These are phyloP conservation scores for Ophiostoma ips DNA, from an alignment of 2,329 filamentous ascomycete species.

Conservation along the genomic window DNA sequence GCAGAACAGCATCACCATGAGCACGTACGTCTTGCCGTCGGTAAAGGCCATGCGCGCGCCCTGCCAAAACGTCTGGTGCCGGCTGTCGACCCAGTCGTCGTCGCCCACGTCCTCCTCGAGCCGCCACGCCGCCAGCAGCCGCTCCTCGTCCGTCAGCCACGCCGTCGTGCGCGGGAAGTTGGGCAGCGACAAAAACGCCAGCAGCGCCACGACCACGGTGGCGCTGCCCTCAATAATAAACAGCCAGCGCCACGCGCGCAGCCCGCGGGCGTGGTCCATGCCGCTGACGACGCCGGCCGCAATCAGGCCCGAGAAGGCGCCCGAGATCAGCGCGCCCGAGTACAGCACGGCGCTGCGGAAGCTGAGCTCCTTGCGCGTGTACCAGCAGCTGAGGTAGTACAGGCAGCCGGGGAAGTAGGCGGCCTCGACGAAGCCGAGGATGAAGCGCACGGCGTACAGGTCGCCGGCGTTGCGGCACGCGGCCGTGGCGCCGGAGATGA, in stretches of 20 bases:
- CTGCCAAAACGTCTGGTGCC: constrained; percentile 40
- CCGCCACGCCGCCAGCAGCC: constrained; percentile 29
- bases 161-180: constrained; percentile 40
- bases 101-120: constrained; percentile 39
- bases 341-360: constrained; percentile 42
- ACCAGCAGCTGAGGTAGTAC: constrained; percentile 41
- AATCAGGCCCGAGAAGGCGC: constrained; percentile 50
- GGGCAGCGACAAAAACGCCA: constrained; percentile 31
- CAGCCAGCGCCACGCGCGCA: constrained; percentile 27
- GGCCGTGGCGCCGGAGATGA: constrained; percentile 30
- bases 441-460: constrained; percentile 28
- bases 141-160: constrained; percentile 32
- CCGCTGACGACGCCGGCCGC: constrained; percentile 50
- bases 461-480: constrained; percentile 22
- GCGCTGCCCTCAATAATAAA: constrained; percentile 12
- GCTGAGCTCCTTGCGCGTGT: constrained; percentile 49
- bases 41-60: constrained; percentile 41
- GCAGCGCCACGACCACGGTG: constrained; percentile 13
- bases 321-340: constrained; percentile 49
- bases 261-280: constrained; percentile 42
- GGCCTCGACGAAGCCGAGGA: constrained; percentile 30
- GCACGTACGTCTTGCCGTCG: constrained; percentile 46
- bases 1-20: constrained; percentile 43
- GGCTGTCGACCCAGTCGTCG: constrained; percentile 44
- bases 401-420: constrained; percentile 18